Evolutionary conservation across 1,139 yeast genomes (phyloP).

Genomic region (Taiozyma sp.): DNA sequence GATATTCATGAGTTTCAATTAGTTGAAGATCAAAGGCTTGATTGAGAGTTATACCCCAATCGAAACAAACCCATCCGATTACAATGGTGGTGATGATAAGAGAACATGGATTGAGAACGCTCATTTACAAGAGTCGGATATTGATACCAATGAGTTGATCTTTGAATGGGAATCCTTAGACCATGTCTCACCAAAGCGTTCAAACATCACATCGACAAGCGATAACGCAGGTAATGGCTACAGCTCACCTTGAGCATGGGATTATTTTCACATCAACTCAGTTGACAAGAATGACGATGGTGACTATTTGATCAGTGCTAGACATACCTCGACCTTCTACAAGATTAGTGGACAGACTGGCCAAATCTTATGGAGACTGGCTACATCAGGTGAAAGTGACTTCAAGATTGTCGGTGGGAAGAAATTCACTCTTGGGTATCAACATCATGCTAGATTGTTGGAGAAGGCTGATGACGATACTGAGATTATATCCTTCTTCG

Average conservation of each 20-base stretch:
- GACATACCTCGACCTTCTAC: conserved; percentile 34
- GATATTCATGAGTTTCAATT: conserved; percentile 36
- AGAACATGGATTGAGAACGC: conserved; percentile 35
- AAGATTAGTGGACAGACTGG: conserved; percentile 35
- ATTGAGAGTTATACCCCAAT: conserved; percentile 32
- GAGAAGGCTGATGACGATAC: conserved; percentile 25
- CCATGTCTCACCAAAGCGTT: conserved; percentile 32
- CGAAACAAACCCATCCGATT: conserved; percentile 27
- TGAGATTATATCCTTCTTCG: conserved; percentile 33
- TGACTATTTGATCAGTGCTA: conserved; percentile 33
- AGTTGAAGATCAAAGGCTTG: conserved; percentile 25
- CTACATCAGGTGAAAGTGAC: conserved; percentile 23
- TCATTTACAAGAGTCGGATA: conserved; percentile 33
- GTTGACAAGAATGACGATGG: conserved; percentile 37
- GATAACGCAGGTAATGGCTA: conserved; percentile 29
- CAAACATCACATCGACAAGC: conserved; percentile 26
- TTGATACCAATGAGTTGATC: conserved; percentile 32
- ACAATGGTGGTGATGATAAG: conserved; percentile 22
- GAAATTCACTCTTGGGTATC: conserved; percentile 30
- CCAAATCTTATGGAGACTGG: conserved; percentile 34
- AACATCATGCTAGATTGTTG: conserved; percentile 36
- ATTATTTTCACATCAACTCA: conserved; percentile 38
- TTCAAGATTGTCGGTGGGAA: conserved; percentile 5
- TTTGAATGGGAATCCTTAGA: conserved; percentile 38
- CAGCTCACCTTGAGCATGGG: conserved; percentile 36